Base-by-base conservation (phyloP, 441 rosid species). In the Geranium incanum region DNA sequence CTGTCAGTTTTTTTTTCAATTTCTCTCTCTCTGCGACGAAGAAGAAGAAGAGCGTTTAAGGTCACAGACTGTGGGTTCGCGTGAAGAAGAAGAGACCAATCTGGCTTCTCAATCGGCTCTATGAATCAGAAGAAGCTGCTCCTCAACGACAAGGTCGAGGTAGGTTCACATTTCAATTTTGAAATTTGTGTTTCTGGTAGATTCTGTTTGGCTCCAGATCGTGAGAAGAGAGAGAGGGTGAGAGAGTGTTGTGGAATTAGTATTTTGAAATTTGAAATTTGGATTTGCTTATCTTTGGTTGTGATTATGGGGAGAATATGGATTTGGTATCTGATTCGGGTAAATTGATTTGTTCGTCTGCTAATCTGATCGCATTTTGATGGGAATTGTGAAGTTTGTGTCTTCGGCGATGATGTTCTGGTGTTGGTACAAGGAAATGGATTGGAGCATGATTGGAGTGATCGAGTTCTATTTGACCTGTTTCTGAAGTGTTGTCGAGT, bases 51-150 rank as follows among this genome's bases (percentile, higher is more conserved):
- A 45, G 52, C 11, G 52, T 45, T 45, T 4, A 12, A 60, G 65
- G 65, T 60, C 65, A 60, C 23, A 11, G 13, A 18, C 65, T 9
- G 28, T 60, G 23, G 36, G 18, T 12, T 60, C 23, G 8, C 65
- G 33, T 60, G 65, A 60, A 60, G 36, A 60, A 60, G 11, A 3
- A 45, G 52, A 11, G 33, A 12, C 65, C 65, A 60, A 60, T 60
- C 21, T 60, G 33, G 28, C 36, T 5, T 60, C 36, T 21, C 33
- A 7, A 19, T 1, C 18, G 2, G 65, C 65, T 60, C 36, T 33
- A 60, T 60, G 65, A 60, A 60, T 9, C 65, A 60, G 65, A 60
- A 23, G 65, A 60, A 60, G 65, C 65, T 60, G 33, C 65, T 60
- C 21, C 12, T 60, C 65, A 23, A 60, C 33, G 65, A 60, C 6